phyloP scores from a whole-genome alignment of 768 basidiomycete species.

The Lanmaoa rubissima region DNA sequence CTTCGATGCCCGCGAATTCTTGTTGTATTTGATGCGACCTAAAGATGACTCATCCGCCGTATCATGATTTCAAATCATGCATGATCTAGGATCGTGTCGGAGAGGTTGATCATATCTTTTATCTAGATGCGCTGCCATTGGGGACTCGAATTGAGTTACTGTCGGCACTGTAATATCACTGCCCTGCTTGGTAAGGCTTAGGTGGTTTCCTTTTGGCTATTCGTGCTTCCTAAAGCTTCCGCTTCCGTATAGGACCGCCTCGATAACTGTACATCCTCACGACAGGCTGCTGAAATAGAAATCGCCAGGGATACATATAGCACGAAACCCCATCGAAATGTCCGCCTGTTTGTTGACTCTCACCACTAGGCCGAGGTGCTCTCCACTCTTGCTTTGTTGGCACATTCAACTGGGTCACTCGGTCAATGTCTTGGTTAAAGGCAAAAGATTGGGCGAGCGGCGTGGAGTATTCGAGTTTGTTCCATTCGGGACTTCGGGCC shows the following conservation, averaged over 20 bases:
- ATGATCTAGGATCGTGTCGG: background rate
- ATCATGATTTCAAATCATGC: background rate
- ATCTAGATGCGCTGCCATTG: slow-evolving; percentile 10
- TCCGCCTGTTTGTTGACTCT: background rate
- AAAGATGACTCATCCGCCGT: background rate
- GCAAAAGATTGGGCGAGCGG: slow-evolving; percentile 30
- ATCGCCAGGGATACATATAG: slow-evolving; percentile 28
- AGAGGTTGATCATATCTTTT: slow-evolving; percentile 2
- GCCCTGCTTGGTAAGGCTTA: background rate
- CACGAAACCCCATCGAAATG: background rate
- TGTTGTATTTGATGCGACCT: background rate
- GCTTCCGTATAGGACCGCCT: background rate
- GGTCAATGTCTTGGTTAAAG: slow-evolving; percentile 31
- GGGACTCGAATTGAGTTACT: background rate
- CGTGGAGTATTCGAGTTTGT: slow-evolving; percentile 35
- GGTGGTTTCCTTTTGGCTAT: slow-evolving; percentile 13
- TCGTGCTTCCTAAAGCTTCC: slow-evolving; percentile 3
- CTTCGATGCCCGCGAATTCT: background rate
- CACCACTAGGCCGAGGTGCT: background rate
- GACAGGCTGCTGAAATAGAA: slow-evolving; percentile 18
- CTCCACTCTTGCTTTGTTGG: background rate
- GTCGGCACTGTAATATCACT: slow-evolving; percentile 11
- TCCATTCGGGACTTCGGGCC: slow-evolving; percentile 35
- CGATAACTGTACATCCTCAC: slow-evolving; percentile 1
- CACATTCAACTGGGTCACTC: background rate